phyloP scores from a whole-genome alignment of 2,329 filamentous ascomycete species.

The Fusarium circinatum region DNA sequence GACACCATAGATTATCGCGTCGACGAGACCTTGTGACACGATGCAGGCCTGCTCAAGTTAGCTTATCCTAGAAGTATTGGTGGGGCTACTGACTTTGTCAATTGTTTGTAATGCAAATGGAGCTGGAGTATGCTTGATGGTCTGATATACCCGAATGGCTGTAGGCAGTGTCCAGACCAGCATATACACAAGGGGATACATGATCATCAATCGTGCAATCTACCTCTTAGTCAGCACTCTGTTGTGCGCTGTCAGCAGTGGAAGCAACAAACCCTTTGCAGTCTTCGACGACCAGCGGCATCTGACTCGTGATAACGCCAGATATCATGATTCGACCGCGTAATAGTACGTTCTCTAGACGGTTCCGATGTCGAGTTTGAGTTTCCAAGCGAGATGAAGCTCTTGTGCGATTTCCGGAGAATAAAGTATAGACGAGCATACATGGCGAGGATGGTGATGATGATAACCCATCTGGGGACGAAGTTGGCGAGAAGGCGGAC shows the following conservation, averaged over 20 bases:
- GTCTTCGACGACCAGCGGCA: not conserved
- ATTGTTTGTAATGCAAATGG: not conserved
- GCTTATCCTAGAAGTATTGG: no score
- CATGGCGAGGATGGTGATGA: not conserved
- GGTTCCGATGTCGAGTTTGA: not conserved
- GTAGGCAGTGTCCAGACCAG: not conserved
- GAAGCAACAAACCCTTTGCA: not conserved
- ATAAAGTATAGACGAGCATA: not conserved
- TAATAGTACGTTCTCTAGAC: not conserved
- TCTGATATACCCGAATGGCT: not conserved
- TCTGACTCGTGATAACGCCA: not conserved
- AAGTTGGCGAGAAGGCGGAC: not conserved
- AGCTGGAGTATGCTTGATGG: not conserved
- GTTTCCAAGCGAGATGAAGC: not conserved
- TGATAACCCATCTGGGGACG: not conserved
- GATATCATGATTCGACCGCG: not conserved
- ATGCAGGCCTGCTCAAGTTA: not conserved
- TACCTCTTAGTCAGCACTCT: not conserved
- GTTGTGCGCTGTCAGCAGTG: rapidly evolving
- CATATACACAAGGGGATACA: not conserved
- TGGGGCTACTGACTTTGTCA: not conserved
- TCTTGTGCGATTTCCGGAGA: not conserved
- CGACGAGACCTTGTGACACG: not conserved
- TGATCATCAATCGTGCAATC: not conserved
- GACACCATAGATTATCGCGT: not conserved